Base-by-base conservation (phyloP, 2,329 filamentous ascomycete genomes). In the Exophiala lecanii-corni region DNA sequence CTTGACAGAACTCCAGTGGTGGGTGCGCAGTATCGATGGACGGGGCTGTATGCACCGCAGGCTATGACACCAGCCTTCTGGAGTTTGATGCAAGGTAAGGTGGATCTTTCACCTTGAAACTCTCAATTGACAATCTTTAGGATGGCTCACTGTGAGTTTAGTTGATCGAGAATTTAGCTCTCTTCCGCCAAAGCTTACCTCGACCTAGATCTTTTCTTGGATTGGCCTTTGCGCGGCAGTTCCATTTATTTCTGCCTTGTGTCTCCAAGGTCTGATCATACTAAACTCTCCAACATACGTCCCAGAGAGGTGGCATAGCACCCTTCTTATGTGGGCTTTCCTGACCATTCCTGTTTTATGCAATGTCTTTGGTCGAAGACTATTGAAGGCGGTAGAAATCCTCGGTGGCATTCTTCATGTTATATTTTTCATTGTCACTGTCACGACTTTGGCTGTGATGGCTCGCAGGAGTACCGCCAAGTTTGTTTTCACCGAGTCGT, bases 281-380 rank as follows among this genome's bases (percentile, higher is more conserved):
- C 55, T 74, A 9, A 70, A 62, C 20, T 49, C 67, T 15, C 56
- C 57, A 0, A 46, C 43, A 13, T 72, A 73, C 43, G 34, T 58
- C 1, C 51, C 59, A 0, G 47, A 70, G 36, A 56, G 61, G 18
- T 76, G 71, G 70, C 74, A 77, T 37, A 69, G 63, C 1, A 75
- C 72, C 0, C 59, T 76, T 1, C 54, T 69, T 4, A 62, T 62
- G 50, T 66, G 60, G 55, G 62, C 57, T 2, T 47, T 65, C 9
- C 51, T 66, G 9, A 23, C 52, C 15, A 37, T 69, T 20, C 55
- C 59, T 9, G 57, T 67, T 38, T 52, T 64, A 5, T 47, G 59
- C 43, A 68, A 68, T 42, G 55, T 62, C 12, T 62, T 53, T 25
- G 59, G 50, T 6, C 57, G 59, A 23, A 55, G 46, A 21, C 32